Evolutionary conservation across 2,329 filamentous ascomycete species (phyloP).

Genomic region (Apiospora pterosperma): DNA sequence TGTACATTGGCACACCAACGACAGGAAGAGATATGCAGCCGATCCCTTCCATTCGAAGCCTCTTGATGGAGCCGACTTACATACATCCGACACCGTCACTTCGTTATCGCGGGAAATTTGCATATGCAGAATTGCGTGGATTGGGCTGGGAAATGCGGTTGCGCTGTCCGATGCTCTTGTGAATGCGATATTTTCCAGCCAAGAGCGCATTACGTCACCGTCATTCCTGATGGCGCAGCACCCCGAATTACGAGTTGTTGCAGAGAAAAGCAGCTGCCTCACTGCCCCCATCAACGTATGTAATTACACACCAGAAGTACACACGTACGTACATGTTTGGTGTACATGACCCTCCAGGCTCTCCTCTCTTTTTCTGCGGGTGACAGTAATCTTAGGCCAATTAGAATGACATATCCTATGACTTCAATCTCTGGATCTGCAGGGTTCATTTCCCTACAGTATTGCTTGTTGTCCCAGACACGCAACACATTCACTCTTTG

Average conservation of each 20-base stretch:
- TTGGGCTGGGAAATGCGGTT: neutral
- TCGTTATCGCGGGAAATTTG: neutral
- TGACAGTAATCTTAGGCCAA: neutral
- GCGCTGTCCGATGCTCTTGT: neutral
- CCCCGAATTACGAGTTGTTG: no score
- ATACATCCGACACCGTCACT: neutral
- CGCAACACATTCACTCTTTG: neutral
- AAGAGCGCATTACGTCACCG: neutral
- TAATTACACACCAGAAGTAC: no score
- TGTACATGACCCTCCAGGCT: neutral
- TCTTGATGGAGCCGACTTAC: neutral
- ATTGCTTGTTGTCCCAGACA: neutral
- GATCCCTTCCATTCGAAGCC: neutral
- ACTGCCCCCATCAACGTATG: no score
- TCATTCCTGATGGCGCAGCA: neutral
- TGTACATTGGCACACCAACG: neutral
- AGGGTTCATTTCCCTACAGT: neutral
- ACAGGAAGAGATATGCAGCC: neutral
- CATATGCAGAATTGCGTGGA: neutral
- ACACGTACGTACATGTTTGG: no score
- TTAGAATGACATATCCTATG: neutral
- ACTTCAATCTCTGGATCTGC: neutral
- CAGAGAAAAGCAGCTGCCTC: no score
- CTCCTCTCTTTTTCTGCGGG: neutral
- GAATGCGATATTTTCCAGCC: neutral